These are phyloP conservation scores for Chaetoscypha palmicola DNA, from an alignment of 2,329 filamentous ascomycete genomes.

Conservation along the genomic window DNA sequence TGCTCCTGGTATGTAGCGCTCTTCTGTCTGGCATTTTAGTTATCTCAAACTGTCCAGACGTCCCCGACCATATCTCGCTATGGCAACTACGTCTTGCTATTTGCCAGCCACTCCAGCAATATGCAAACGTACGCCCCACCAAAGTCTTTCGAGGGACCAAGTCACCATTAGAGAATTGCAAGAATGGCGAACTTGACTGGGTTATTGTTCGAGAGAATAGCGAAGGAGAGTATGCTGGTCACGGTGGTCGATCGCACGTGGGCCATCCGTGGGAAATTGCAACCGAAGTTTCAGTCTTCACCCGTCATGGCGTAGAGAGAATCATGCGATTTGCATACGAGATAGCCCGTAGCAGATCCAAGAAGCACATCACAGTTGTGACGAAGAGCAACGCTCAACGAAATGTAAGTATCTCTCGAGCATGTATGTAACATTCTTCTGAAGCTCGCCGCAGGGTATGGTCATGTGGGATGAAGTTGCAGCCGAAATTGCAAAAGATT, in stretches of 20 bases:
- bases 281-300: conserved; percentile 58
- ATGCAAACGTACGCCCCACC: conserved; percentile 58
- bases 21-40: background rate
- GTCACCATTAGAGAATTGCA: conserved; percentile 43
- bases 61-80: conserved; percentile 60
- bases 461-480: conserved; percentile 53
- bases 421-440: no score
- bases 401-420: no score
- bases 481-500: conserved; percentile 46
- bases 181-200: conserved; percentile 51
- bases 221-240: conserved; percentile 45
- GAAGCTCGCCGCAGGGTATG: no score
- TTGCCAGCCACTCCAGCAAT: conserved; percentile 57
- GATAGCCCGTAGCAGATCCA: conserved; percentile 42
- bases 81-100: conserved; percentile 59
- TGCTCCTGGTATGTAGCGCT: conserved; percentile 39
- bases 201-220: conserved; percentile 60
- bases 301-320: conserved; percentile 50
- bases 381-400: conserved; percentile 61
- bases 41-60: conserved; percentile 34
- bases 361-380: conserved; percentile 54
- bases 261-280: conserved; percentile 51
- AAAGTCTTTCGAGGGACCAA: conserved; percentile 50
- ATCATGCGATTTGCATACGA: conserved; percentile 59
- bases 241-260: conserved; percentile 50